Base-by-base conservation (phyloP, 2,329 filamentous ascomycete genomes). In the Phialophora verrucosa region DNA sequence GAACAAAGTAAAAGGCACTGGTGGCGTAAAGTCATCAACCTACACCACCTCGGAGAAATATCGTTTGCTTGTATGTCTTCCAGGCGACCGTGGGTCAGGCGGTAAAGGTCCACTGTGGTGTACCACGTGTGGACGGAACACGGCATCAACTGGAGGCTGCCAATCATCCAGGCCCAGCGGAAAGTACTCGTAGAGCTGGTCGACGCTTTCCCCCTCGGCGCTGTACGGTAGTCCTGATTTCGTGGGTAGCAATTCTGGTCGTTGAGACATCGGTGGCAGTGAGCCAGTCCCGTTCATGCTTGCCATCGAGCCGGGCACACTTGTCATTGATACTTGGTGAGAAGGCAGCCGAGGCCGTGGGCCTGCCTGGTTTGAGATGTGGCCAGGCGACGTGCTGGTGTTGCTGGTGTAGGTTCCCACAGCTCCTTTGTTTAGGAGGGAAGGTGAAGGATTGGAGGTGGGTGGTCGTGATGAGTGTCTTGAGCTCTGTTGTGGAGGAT, bases 171-270 rank as follows among this genome's bases (percentile, higher is more conserved):
- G 81, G 57, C 90, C 93, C 17, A 98, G 83, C 0, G 93, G 93
- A 70, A 98, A 97, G 76, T 98, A 97, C 79, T 98, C 93, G 76
- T 97, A 97, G 20, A 97, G 81, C 70, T 93, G 82, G 78, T 97
- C 93, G 0, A 89, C 89, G 72, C 61, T 69, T 23, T 71, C 68
- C 5, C 67, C 63, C 7, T 68, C 69, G 11, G 54, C 53, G 31
- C 42, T 51, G 61, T 63, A 69, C 10, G 66, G 51, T 2, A 65
- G 50, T 17, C 63, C 60, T 23, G 67, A 70, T 57, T 68, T 69
- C 6, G 58, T 61, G 8, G 62, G 32, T 4, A 68, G 17, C 0
- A 69, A 59, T 8, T 71, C 69, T n/a, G 69, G 67, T 31, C 65
- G 57, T 31, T 61, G 63, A 10, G 44, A 14, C 32, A 35, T 50